Base-by-base conservation (phyloP, 805 yeast genomes). In the Myxozyma melibiosi region DNA sequence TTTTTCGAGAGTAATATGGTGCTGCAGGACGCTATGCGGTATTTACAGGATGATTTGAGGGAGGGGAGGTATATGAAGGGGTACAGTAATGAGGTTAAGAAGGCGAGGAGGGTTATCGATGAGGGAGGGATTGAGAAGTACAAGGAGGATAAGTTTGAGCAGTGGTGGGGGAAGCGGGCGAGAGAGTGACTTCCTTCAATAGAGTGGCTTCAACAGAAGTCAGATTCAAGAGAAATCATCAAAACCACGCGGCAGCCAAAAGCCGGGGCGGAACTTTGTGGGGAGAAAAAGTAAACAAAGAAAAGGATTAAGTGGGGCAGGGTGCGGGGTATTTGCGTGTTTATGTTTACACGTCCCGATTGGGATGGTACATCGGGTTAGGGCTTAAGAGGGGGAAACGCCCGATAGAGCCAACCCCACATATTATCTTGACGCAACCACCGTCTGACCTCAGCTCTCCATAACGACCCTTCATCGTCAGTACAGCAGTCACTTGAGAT, bases 131-230 rank as follows among this genome's bases (percentile, higher is more conserved):
- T 45, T 18, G 50, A 45, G 5, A 40, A 14, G 50, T 45, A 45
- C 14, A 45, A 45, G 24, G 50, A 45, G 3, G 50, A 22, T 25
- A 31, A 45, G 40, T 45, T 45, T 45, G 50, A 45, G 31, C 31
- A 34, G 7, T 45, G 50, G 50, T 45, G 50, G 50, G 50, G 50
- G 20, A 39, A 45, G 37, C 35, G 40, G 4, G 42, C n/a, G n/a
- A n/a, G n/a, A n/a, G n/a, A n/a, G n/a, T n/a, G n/a, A n/a, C n/a
- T n/a, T n/a, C n/a, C n/a, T n/a, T n/a, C n/a, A n/a, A n/a, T n/a
- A n/a, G n/a, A n/a, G n/a, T n/a, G n/a, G n/a, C n/a, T n/a, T n/a
- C n/a, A n/a, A n/a, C n/a, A n/a, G n/a, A n/a, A n/a, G n/a, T n/a
- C n/a, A n/a, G n/a, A 20, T 20, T 22, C 2, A 14, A 6, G 20